A percentile compares a stretch with the other conserved stretches of the same genome.
Conservation (phyloP, 2,329 filamentous ascomycete species). For the Claviceps sp. region DNA sequence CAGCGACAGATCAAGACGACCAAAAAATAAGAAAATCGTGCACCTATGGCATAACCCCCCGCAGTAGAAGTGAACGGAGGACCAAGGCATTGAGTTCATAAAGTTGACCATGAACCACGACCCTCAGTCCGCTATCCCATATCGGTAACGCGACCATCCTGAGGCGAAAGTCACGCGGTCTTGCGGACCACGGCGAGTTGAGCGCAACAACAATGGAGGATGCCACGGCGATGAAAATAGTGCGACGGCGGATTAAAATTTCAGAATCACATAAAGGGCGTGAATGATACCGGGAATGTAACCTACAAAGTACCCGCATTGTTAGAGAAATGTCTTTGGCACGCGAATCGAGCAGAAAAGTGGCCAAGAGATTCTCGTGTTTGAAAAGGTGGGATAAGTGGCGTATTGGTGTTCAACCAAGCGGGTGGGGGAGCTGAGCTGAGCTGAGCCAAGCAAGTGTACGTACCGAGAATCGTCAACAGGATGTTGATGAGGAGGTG, state of each 20-base stretch:
- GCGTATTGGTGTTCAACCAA: no score
- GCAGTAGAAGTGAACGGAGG: background rate
- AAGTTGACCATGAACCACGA: background rate
- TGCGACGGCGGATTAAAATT: background rate
- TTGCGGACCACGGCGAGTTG: background rate
- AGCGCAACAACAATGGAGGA: background rate
- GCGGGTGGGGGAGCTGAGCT: no score
- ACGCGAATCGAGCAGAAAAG: no score
- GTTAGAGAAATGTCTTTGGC: background rate
- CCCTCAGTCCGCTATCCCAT: background rate
- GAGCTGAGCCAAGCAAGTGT: no score
- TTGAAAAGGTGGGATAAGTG: no score
- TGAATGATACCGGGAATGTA: constrained; percentile 78
- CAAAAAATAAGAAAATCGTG: background rate
- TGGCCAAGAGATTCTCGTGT: no score
- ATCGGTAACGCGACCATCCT: background rate
- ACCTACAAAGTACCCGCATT: constrained; percentile 17
- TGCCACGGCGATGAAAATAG: background rate
- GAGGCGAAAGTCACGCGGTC: background rate
- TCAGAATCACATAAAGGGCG: constrained; percentile 71
- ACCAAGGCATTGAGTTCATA: background rate
- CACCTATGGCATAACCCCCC: background rate
- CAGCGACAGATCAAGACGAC: background rate
- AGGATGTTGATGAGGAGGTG: constrained; percentile 89
- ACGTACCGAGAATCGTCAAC: constrained; percentile 55